These are phyloP conservation scores for Hypsizygus ulmarius DNA, from an alignment of 1,284 basidiomycete genomes.

Conservation along the genomic window DNA sequence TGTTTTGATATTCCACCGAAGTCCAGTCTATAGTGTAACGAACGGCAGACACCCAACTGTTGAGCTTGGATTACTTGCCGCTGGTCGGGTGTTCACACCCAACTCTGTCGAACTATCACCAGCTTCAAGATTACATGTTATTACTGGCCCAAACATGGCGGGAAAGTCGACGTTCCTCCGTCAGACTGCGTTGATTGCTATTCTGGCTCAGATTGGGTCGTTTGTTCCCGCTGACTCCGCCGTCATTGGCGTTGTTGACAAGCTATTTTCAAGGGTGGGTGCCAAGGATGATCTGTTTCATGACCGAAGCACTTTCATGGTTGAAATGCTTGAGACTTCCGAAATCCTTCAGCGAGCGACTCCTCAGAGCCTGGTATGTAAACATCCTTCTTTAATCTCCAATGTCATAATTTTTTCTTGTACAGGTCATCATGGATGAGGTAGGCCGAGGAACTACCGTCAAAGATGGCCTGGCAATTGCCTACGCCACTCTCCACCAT, in stretches of 20 bases:
- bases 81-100: constrained; percentile 77
- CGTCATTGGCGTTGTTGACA: constrained; percentile 84
- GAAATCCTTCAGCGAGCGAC: constrained; percentile 84
- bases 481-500: constrained; percentile 87
- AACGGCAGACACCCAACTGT: constrained; percentile 92
- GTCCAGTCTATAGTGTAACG: constrained; percentile 54
- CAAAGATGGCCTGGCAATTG: constrained; percentile 89
- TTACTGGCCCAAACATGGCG: constrained; percentile 98
- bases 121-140: constrained; percentile 66
- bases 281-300: constrained; percentile 94
- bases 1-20: constrained; percentile 4
- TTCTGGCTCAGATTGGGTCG: constrained; percentile 90
- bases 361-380: constrained; percentile 68
- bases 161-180: constrained; percentile 92
- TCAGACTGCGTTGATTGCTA: constrained; percentile 86
- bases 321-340: constrained; percentile 86
- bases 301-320: constrained; percentile 93
- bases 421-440: constrained; percentile 94
- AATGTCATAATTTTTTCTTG: not conserved
- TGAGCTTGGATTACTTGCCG: constrained; percentile 79
- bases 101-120: constrained; percentile 73
- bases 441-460: constrained; percentile 95
- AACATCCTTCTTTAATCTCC: constrained; percentile 2
- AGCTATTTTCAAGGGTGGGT: constrained; percentile 91
- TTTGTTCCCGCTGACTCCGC: constrained; percentile 89